phyloP scores from a whole-genome alignment of 2,329 filamentous ascomycete species.

The Lomentospora prolificans region DNA sequence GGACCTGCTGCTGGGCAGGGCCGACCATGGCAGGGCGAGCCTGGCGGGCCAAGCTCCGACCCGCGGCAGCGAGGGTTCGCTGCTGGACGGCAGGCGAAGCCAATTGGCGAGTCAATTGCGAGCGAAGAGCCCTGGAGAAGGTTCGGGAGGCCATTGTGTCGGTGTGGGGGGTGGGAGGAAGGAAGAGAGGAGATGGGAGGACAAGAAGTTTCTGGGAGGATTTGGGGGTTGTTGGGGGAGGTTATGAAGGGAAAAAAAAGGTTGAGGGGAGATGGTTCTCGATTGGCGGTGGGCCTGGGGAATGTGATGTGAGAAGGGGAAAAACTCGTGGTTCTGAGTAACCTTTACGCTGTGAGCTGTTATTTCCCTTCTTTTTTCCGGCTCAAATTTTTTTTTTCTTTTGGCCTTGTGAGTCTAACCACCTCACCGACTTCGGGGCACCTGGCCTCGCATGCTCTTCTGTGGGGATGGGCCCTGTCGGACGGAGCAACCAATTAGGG shows the following conservation, averaged over 20 bases:
- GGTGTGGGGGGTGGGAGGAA: slow-evolving; percentile 18
- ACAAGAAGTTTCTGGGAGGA: slow-evolving; percentile 17
- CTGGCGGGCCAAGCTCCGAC: slow-evolving; percentile 41
- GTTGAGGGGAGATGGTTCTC: slow-evolving; percentile 4
- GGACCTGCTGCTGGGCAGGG: slow-evolving; percentile 61
- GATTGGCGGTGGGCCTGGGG: neutral
- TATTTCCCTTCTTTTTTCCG: neutral
- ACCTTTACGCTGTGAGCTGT: neutral
- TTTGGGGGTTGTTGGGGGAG: slow-evolving; percentile 11
- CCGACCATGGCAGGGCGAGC: slow-evolving; percentile 40
- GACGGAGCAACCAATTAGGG: slow-evolving; percentile 6
- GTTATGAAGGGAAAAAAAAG: slow-evolving; percentile 10
- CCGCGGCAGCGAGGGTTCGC: slow-evolving; percentile 52
- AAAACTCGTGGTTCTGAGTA: slow-evolving; percentile 9
- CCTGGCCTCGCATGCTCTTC: neutral
- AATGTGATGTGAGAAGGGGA: slow-evolving; percentile 7
- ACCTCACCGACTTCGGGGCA: slow-evolving; percentile 5
- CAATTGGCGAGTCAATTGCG: slow-evolving; percentile 54
- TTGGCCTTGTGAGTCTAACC: neutral
- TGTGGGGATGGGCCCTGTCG: neutral
- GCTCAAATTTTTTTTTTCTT: slow-evolving; percentile 1
- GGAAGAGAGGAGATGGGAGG: slow-evolving; percentile 19
- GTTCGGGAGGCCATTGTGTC: slow-evolving; percentile 64
- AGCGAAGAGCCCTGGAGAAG: slow-evolving; percentile 59
- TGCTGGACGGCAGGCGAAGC: slow-evolving; percentile 49